Base-by-base conservation (phyloP, 257 asterid species). In the Euphrasia confusa region DNA sequence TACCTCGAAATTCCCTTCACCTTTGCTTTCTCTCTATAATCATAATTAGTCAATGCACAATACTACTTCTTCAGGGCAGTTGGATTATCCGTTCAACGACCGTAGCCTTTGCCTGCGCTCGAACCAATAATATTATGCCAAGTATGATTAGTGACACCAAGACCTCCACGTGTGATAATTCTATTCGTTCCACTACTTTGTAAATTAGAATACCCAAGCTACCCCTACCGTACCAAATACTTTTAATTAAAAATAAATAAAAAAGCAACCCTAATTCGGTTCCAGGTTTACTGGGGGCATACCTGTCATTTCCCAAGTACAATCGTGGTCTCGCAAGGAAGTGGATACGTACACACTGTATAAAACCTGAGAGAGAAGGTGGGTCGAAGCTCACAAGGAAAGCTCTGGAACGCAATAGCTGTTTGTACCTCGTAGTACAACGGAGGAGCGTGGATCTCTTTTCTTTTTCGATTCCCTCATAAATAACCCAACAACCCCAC, bases 371-470 rank as follows among this genome's bases (percentile, higher is more conserved):
- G 47, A 50, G 60, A 15, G 79, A 70, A 77, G 76, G 58, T 28
- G 39, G 72, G 64, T 12, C 28, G 82, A 64, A 65, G 68, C 65
- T n/a, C 52, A 45, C 52, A 61, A 57, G 33, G 58, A 47, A 65
- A 33, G 56, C 58, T 14, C 28, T 47, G 45, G 59, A 44, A 60
- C 30, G 78, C 77, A 44, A 45, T 68, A 37, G 56, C 44, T 55
- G 74, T 49, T 64, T 68, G 69, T 69, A 65, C 72, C 59, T 74
- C 66, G 70, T 48, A 48, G 49, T 60, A 61, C 35, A 32, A 61
- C 42, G 35, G 15, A 54, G 52, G 8, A 54, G 49, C 53, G 56
- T 63, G 37, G 76, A 60, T 70, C 71, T 58, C 73, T 66, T 61
- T 60, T 7, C 30, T 32, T 58, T 73, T 52, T 27, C 45, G 28